phyloP scores from a whole-genome alignment of 495 filamentous ascomycete genomes.

The Podospora pseudocomata region DNA sequence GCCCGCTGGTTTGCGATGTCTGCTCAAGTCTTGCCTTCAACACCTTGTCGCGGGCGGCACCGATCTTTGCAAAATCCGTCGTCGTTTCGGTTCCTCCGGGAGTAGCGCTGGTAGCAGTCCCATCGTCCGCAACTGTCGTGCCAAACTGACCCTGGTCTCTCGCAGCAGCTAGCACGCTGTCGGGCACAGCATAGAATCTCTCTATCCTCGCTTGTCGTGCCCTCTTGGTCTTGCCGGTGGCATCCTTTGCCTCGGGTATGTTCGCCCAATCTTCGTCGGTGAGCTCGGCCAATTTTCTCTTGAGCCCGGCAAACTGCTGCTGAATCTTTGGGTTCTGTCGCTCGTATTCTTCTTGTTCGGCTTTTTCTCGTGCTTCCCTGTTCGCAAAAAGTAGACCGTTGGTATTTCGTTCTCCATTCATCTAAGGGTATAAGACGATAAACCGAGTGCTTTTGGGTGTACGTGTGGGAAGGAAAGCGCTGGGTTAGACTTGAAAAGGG shows the following conservation, averaged over 20 bases:
- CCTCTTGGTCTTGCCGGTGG: slow-evolving; percentile 88
- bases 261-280: slow-evolving; percentile 96
- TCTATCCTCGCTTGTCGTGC: slow-evolving; percentile 76
- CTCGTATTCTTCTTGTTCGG: slow-evolving; percentile 92
- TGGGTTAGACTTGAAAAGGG: slow-evolving; percentile 18
- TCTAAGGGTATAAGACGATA: slow-evolving; percentile 49
- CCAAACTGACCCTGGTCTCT: slow-evolving; percentile 76
- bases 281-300: slow-evolving; percentile 80
- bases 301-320: slow-evolving; percentile 95
- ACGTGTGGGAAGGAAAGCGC: slow-evolving; percentile 20
- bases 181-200: slow-evolving; percentile 93
- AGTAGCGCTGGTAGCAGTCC: slow-evolving; percentile 50
- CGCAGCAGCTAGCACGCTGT: slow-evolving; percentile 89
- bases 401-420: not conserved
- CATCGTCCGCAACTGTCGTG: slow-evolving; percentile 79
- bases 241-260: slow-evolving; percentile 90
- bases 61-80: slow-evolving; percentile 98
- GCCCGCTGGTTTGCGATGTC: slow-evolving; percentile 65
- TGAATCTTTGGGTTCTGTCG: slow-evolving; percentile 96
- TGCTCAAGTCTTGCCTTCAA: slow-evolving; percentile 88
- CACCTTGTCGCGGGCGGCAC: slow-evolving; percentile 89
- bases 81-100: slow-evolving; percentile 51
- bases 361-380: slow-evolving; percentile 93
- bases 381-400: slow-evolving; percentile 38
- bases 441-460: slow-evolving; percentile 56